Conservation (phyloP, 495 filamentous ascomycete genomes). For the Xylaria curta region DNA sequence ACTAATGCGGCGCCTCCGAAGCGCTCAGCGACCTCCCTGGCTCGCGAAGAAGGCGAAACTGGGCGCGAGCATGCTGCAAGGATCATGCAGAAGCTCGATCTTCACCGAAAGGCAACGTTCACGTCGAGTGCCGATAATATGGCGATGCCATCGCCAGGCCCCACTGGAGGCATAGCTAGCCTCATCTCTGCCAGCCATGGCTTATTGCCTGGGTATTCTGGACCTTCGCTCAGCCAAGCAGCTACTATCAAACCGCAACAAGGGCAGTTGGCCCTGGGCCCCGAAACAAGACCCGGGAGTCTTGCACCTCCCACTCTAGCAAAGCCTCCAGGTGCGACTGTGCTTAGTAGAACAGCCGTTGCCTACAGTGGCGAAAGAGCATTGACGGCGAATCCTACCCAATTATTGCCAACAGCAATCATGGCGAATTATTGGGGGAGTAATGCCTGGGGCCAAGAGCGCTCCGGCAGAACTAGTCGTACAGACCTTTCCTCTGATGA, state of each 20-base stretch:
- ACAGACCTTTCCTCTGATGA: slow-evolving; percentile 58
- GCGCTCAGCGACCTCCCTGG: slow-evolving; percentile 52
- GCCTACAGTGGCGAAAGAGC: slow-evolving; percentile 78
- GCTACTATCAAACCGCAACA: slow-evolving; percentile 35
- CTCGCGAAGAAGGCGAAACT: slow-evolving; percentile 66
- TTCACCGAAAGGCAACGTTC: slow-evolving; percentile 79
- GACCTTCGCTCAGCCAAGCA: slow-evolving; percentile 35
- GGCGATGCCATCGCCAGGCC: slow-evolving; percentile 42
- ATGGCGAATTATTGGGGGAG: slow-evolving; percentile 94
- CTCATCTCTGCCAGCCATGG: slow-evolving; percentile 86
- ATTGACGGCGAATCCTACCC: slow-evolving; percentile 67
- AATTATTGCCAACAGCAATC: slow-evolving; percentile 78
- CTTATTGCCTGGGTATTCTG: slow-evolving; percentile 65
- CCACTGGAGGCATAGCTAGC: slow-evolving; percentile 78
- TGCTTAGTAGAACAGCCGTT: slow-evolving; percentile 86
- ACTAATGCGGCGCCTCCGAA: slow-evolving; percentile 55
- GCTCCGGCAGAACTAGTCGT: slow-evolving; percentile 52
- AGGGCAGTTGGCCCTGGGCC: slow-evolving; percentile 29
- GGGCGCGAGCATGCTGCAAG: slow-evolving; percentile 79
- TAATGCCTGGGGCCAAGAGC: slow-evolving; percentile 80
- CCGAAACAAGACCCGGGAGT: slow-evolving; percentile 58
- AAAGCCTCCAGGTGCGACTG: slow-evolving; percentile 84
- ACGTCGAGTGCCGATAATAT: slow-evolving; percentile 45
- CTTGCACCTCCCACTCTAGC: slow-evolving; percentile 85
- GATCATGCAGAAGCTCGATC: slow-evolving; percentile 90